phyloP scores from a whole-genome alignment of 2,329 filamentous ascomycete genomes.

The Blastomyces parvus region DNA sequence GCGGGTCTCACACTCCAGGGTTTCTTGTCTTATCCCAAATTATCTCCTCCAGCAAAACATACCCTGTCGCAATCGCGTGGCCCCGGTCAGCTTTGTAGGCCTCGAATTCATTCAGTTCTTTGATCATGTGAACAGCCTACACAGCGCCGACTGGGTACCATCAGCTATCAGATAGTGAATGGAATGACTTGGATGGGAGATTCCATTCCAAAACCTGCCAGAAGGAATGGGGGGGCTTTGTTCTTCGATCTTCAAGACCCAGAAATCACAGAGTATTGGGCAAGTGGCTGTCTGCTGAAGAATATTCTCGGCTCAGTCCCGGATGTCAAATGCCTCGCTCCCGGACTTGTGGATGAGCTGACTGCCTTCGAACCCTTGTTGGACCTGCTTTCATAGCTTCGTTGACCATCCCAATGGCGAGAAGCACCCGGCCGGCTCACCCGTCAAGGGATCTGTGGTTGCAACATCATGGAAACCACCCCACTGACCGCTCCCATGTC shows the following conservation, averaged over 20 bases:
- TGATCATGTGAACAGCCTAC: not conserved
- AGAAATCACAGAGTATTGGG: too few species aligned
- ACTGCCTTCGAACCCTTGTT: constrained; percentile 37
- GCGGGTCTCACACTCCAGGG: not conserved
- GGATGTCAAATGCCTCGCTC: not conserved
- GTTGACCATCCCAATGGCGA: constrained; percentile 43
- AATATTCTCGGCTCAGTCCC: not conserved
- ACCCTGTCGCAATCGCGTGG: not conserved
- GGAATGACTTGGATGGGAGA: not conserved
- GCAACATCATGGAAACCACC: constrained; percentile 35
- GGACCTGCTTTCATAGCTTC: constrained; percentile 51
- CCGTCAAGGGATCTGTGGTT: constrained; percentile 17
- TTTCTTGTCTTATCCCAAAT: not conserved
- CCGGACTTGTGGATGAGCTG: not conserved
- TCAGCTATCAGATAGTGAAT: not conserved
- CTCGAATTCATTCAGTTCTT: not conserved
- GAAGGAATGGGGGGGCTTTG: not conserved
- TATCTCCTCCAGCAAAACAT: not conserved
- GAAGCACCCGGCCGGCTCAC: constrained; percentile 42
- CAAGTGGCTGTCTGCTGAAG: not conserved
- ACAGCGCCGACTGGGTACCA: not conserved
- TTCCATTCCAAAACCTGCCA: not conserved
- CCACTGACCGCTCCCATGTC: constrained; percentile 39
- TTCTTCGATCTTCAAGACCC: not conserved
- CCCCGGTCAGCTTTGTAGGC: not conserved